Evolutionary conservation across 305 asterid genomes (phyloP).

Genomic region (Fraxinus floribunda): DNA sequence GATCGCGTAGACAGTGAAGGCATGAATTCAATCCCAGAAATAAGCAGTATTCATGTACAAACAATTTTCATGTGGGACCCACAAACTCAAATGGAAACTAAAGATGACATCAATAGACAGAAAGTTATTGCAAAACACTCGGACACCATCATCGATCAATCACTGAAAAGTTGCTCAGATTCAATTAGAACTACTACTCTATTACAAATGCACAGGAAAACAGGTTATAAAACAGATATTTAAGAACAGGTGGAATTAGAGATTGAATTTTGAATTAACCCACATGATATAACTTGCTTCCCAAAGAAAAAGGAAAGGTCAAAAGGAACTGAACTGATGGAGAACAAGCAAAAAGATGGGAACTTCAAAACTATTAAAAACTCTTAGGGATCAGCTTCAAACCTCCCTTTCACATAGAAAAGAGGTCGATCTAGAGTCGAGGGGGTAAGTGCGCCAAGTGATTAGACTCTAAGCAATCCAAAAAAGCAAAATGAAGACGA

Average conservation of each 20-base stretch:
- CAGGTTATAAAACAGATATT: conserved; percentile 7
- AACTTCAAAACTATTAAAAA: not conserved
- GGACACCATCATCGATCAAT: conserved; percentile 1
- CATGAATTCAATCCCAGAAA: not conserved
- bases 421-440: not conserved
- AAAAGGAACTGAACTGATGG: not conserved
- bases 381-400: not conserved
- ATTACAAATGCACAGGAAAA: not conserved
- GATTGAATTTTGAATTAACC: conserved; percentile 14
- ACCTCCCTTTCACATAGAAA: not conserved
- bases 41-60: not conserved
- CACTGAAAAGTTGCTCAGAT: not conserved
- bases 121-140: not conserved
- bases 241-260: conserved; percentile 16
- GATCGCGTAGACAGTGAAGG: not conserved
- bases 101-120: not conserved
- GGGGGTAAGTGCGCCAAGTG: not conserved
- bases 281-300: conserved; percentile 6
- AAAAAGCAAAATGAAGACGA: not conserved
- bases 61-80: not conserved
- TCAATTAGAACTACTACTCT: not conserved
- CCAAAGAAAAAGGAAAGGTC: not conserved
- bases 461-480: not conserved
- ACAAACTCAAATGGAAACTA: not conserved
- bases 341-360: not conserved